A percentile compares a stretch with the other conserved stretches of the same genome.
Conservation (phyloP, 768 basidiomycete species). For the Mycena maculata region DNA sequence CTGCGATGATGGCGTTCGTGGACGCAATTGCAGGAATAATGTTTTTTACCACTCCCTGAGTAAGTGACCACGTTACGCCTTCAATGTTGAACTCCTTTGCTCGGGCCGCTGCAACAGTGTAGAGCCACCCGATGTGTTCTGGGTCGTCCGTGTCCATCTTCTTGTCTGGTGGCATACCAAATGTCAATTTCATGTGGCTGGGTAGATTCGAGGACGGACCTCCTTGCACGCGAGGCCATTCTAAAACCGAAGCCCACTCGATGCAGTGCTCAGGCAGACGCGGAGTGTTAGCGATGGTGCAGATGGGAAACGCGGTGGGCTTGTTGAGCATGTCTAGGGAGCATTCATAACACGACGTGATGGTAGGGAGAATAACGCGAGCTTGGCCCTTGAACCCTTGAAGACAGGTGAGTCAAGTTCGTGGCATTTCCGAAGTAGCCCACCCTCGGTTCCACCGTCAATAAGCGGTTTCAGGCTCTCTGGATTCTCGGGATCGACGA, state of each 20-base stretch:
- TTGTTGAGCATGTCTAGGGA: slow-evolving; percentile 99
- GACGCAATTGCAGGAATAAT: slow-evolving; percentile 99
- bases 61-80: slow-evolving; percentile 97
- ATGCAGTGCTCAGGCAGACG: slow-evolving; percentile 98
- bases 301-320: slow-evolving; percentile 96
- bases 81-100: slow-evolving; percentile 97
- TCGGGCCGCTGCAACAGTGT: slow-evolving; percentile 79
- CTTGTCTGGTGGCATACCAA: slow-evolving; percentile 68
- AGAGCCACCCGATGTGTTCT: slow-evolving; percentile 96
- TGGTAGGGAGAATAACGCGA: slow-evolving; percentile 93
- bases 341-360: slow-evolving; percentile 98
- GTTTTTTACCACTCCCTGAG: slow-evolving; percentile 99
- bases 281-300: slow-evolving; percentile 98
- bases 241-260: slow-evolving; percentile 98
- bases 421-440: slow-evolving; percentile 13
- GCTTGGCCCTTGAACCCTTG: slow-evolving; percentile 98
- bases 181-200: slow-evolving; percentile 2
- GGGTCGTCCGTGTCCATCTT: slow-evolving; percentile 98
- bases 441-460: slow-evolving; percentile 98
- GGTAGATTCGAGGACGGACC: slow-evolving; percentile 59
- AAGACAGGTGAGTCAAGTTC: not conserved
- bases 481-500: slow-evolving; percentile 93
- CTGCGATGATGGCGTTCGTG: slow-evolving; percentile 98
- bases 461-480: slow-evolving; percentile 97
- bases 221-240: slow-evolving; percentile 95